Evolutionary conservation across 2,329 filamentous ascomycete species (phyloP).

Genomic region (Paecilomyces dactylethromorphus): DNA sequence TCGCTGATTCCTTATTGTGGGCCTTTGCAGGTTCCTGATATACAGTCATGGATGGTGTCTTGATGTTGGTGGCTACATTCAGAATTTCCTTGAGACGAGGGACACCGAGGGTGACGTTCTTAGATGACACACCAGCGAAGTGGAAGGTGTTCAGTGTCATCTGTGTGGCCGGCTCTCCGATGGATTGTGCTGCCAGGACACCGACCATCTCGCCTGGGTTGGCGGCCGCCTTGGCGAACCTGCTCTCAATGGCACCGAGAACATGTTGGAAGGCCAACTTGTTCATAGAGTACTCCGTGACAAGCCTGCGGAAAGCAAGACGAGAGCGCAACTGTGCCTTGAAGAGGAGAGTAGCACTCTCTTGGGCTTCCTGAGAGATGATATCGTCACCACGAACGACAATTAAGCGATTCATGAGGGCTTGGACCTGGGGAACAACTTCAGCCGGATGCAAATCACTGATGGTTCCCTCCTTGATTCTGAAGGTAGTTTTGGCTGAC

Average conservation of each 20-base stretch:
- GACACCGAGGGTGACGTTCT: slow-evolving; percentile 99
- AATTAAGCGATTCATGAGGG: slow-evolving; percentile 68
- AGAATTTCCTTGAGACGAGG: slow-evolving; percentile 99
- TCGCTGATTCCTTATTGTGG: slow-evolving; percentile 71
- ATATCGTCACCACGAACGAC: slow-evolving; percentile 80
- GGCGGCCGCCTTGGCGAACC: slow-evolving; percentile 79
- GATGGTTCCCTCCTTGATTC: slow-evolving; percentile 74
- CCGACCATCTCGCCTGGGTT: slow-evolving; percentile 98
- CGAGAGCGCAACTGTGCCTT: slow-evolving; percentile 86
- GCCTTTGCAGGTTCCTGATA: slow-evolving; percentile 61
- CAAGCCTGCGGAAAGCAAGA: slow-evolving; percentile 86
- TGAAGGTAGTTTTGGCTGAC: slow-evolving; percentile 82
- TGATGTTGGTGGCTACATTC: slow-evolving; percentile 95
- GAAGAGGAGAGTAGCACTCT: slow-evolving; percentile 82
- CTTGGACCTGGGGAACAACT: slow-evolving; percentile 72
- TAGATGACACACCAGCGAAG: slow-evolving; percentile 98
- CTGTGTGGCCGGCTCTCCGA: slow-evolving; percentile 96
- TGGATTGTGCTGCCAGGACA: slow-evolving; percentile 94
- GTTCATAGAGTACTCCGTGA: slow-evolving; percentile 77
- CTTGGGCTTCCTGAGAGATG: slow-evolving; percentile 79
- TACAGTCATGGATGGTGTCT: slow-evolving; percentile 95
- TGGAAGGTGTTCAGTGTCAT: slow-evolving; percentile 99
- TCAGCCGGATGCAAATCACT: slow-evolving; percentile 87
- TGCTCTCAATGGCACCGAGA: slow-evolving; percentile 79
- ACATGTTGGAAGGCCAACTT: slow-evolving; percentile 90